Percentiles rank a stretch among this genome's conserved stretches.
Evolutionary conservation across 495 filamentous ascomycete species (phyloP).

Genomic region (Tuber borchii): DNA sequence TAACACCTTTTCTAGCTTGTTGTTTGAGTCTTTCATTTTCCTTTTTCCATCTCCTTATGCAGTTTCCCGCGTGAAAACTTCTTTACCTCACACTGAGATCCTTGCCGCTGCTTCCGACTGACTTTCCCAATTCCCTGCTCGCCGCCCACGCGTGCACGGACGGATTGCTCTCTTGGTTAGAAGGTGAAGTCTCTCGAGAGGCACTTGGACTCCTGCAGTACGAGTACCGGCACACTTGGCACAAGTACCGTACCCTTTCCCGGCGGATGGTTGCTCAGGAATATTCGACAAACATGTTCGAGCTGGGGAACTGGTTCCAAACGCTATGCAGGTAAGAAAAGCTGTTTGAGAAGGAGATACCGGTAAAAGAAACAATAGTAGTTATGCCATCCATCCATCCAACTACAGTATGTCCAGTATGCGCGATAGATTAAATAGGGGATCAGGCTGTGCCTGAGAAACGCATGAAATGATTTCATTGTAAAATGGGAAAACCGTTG

Average conservation of each 20-base stretch:
- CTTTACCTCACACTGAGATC: background rate
- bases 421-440: background rate
- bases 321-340: background rate
- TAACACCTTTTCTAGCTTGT: background rate
- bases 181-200: background rate
- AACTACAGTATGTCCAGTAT: background rate
- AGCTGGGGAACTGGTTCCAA: background rate
- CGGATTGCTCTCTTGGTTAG: background rate
- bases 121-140: background rate
- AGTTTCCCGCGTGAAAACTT: background rate
- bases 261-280: background rate
- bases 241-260: background rate
- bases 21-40: background rate
- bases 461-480: background rate
- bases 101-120: background rate
- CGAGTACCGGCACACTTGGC: background rate
- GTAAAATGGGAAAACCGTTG: background rate
- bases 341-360: background rate
- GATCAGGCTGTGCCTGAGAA: background rate
- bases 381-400: background rate
- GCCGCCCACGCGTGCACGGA: background rate
- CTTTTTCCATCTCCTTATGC: background rate
- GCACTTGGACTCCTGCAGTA: background rate
- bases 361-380: background rate
- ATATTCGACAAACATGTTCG: background rate